Percentiles rank a stretch among this genome's conserved stretches.
Evolutionary conservation across 129 eudicot species (phyloP).

Genomic region (Pittosporum tobira): DNA sequence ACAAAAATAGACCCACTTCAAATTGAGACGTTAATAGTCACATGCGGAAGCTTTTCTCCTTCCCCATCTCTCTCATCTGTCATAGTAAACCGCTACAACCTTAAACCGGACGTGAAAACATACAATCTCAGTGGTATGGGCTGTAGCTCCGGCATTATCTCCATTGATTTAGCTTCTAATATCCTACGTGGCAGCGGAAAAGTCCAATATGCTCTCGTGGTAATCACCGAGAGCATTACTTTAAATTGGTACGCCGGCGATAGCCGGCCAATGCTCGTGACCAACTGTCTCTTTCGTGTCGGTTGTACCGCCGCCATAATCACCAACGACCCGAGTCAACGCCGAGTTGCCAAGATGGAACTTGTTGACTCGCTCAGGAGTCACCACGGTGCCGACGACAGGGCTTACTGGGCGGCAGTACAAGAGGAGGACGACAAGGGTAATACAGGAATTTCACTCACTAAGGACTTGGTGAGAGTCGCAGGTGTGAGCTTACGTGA

Average conservation of each 20-base stretch:
- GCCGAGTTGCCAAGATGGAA: constrained; percentile 46
- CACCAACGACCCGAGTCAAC: constrained; percentile 40
- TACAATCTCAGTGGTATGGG: constrained; percentile 90
- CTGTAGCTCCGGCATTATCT: constrained; percentile 63
- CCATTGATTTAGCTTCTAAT: constrained; percentile 50
- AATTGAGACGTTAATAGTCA: constrained; percentile 49
- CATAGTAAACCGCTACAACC: constrained; percentile 44
- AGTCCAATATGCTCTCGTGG: constrained; percentile 47
- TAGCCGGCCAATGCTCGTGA: constrained; percentile 58
- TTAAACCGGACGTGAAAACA: constrained; percentile 43
- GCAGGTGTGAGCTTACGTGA: constrained; percentile 47
- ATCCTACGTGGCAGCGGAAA: constrained; percentile 35
- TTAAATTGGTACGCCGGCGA: constrained; percentile 70
- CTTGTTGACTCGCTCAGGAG: constrained; percentile 58
- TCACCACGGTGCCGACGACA: constrained; percentile 64
- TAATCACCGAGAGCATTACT: constrained; percentile 64
- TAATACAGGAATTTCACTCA: constrained; percentile 51
- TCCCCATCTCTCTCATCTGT: constrained; percentile 60
- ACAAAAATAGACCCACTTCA: constrained; percentile 25
- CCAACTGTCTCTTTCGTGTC: constrained; percentile 71
- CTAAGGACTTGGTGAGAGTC: constrained; percentile 60
- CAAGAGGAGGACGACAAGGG: constrained; percentile 78
- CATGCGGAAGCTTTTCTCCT: constrained; percentile 58
- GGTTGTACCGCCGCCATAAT: constrained; percentile 68
- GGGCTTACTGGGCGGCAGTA: constrained; percentile 51